Evolutionary conservation across 2,329 filamentous ascomycete genomes (phyloP).

Genomic region (Neonectria faginata): DNA sequence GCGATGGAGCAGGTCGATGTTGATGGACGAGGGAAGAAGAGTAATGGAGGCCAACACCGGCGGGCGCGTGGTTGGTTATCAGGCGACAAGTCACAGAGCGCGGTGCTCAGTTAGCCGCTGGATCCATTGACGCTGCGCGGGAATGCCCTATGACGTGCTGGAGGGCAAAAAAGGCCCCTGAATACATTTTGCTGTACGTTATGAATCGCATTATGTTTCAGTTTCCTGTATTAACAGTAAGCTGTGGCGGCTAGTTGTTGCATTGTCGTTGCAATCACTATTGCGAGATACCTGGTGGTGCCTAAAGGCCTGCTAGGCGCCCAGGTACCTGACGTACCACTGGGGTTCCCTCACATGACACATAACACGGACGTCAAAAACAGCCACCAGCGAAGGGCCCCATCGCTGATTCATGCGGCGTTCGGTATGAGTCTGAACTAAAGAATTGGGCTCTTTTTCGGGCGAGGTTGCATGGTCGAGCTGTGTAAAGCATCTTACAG

Average conservation of each 20-base stretch:
- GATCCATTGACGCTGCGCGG: neutral
- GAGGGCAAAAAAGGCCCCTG: constrained; percentile 8
- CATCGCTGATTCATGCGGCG: constrained; percentile 3
- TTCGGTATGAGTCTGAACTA: constrained; percentile 18
- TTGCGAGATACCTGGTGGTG: constrained; percentile 29
- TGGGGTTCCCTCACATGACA: constrained; percentile 40
- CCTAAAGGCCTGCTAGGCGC: constrained; percentile 34
- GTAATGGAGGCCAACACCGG: constrained; percentile 37
- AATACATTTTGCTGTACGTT: neutral
- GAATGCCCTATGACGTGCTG: neutral
- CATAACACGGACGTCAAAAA: constrained; percentile 30
- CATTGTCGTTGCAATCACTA: constrained; percentile 16
- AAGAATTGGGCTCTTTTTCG: neutral
- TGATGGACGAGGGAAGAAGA: constrained; percentile 36
- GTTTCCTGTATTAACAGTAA: neutral
- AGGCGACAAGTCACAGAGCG: constrained; percentile 33
- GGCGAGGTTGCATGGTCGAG: neutral
- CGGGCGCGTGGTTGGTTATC: constrained; percentile 40
- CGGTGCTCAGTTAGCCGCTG: constrained; percentile 38
- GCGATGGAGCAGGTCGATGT: constrained; percentile 34
- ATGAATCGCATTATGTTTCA: constrained; percentile 6
- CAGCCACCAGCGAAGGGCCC: constrained; percentile 9
- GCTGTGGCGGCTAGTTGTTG: neutral
- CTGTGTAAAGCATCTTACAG: neutral
- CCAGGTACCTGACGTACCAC: constrained; percentile 29